phyloP scores from a whole-genome alignment of 2,329 filamentous ascomycete species.

The Dryadomyces quercus-mongolicae region DNA sequence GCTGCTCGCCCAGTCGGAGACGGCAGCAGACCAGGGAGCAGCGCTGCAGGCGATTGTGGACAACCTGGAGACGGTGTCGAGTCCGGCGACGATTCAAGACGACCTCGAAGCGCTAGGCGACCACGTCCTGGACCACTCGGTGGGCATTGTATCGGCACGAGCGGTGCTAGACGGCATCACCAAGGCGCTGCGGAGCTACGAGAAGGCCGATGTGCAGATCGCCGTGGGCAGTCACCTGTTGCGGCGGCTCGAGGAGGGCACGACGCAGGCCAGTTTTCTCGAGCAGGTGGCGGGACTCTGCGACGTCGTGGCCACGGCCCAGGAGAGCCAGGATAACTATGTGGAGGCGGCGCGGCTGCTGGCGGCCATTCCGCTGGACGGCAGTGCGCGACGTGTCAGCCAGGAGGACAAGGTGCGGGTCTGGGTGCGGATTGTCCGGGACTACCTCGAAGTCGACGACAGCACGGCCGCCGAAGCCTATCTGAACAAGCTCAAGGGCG shows the following conservation, averaged over 20 bases:
- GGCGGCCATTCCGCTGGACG: constrained; percentile 77
- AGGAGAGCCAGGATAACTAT: constrained; percentile 75
- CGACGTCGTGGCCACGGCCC: constrained; percentile 69
- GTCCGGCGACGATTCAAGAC: constrained; percentile 7
- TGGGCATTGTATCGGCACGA: constrained; percentile 18
- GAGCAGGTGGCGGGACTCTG: constrained; percentile 74
- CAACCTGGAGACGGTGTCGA: constrained; percentile 13
- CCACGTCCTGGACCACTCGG: constrained; percentile 11
- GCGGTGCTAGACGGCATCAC: constrained; percentile 15
- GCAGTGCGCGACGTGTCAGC: constrained; percentile 71
- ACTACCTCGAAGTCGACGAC: constrained; percentile 91
- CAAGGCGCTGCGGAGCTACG: constrained; percentile 45
- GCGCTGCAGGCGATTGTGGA: constrained; percentile 14
- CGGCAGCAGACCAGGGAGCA: constrained; percentile 5
- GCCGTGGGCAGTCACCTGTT: constrained; percentile 66
- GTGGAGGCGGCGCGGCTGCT: constrained; percentile 64
- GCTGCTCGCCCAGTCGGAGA: constrained; percentile 10
- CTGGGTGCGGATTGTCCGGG: constrained; percentile 89
- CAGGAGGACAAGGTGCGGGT: constrained; percentile 72
- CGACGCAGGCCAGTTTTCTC: constrained; percentile 57
- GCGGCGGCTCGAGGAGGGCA: constrained; percentile 41
- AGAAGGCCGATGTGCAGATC: constrained; percentile 56
- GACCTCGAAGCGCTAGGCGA: constrained; percentile 16
- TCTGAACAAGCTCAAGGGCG: constrained; percentile 89
- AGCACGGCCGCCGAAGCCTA: constrained; percentile 73